Evolutionary conservation across 169 alveolate species (phyloP), one percentile per base, ranked within the genome.

Genomic region (Eimeria acervulina): DNA sequence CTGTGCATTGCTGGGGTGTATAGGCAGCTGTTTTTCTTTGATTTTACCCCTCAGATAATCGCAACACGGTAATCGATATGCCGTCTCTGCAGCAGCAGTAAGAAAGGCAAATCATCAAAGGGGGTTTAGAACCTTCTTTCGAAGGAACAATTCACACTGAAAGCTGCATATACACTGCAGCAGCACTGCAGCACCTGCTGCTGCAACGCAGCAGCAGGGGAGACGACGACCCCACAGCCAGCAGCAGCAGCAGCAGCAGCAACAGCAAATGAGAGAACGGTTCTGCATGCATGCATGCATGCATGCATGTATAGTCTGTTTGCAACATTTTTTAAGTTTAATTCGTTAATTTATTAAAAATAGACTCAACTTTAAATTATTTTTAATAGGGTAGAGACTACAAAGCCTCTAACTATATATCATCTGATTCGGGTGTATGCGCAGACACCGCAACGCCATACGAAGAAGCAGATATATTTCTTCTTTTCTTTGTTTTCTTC

Each of bases 121-220:
- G 61, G 88, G 88, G 21, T 78, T 78, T 78, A 78, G 88, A 78
- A 78, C 88, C 88, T 78, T 78, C 88, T 78, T 78, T 78, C 61
- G 88, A 78, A 78, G 88, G 88, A 78, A 78, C 88, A 78, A 78
- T n/a, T 78, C 88, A 78, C 88, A 78, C 88, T 78, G 88, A 38
- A 21, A 42, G 83, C 28, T 13, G 52, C 21, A 4, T 13, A 10
- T 36, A 28, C 83, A 72, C 44, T 12, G 19, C 19, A 47, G 55
- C 5, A 7, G 12, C 55, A 5, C 55, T 47, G 12, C 55, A 47
- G 19, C 83, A 5, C 47, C 52, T 6, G 28, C 40, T n/a, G 83
- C 47, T 6, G 83, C 83, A 36, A 21, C 83, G 8, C 74, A 63
- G 74, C 74, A 63, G 74, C 74, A 63, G 74, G 36, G 31, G 74